phyloP scores from a whole-genome alignment of 2,329 filamentous ascomycete genomes.

The Davidsoniella australis region DNA sequence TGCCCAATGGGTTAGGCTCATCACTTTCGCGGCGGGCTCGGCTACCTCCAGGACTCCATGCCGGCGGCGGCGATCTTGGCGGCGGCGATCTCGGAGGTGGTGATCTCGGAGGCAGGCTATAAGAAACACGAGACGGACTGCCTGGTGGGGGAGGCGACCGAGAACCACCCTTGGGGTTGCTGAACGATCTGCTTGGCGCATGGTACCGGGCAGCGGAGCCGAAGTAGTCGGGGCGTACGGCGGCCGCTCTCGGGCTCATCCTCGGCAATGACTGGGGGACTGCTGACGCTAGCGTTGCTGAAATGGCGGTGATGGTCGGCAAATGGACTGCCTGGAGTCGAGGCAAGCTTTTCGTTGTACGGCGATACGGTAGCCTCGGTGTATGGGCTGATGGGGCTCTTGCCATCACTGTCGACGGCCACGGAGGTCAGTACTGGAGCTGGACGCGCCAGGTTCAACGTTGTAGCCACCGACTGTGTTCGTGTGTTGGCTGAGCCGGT shows the following conservation, averaged over 20 bases:
- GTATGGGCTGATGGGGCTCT: conserved; percentile 3
- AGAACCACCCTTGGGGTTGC: conserved; percentile 26
- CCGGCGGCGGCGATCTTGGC: conserved; percentile 5
- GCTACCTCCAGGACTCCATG: conserved; percentile 14
- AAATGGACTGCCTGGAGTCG: conserved; percentile 1
- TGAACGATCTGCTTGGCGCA: conserved; percentile 37
- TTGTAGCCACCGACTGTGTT: conserved; percentile 22
- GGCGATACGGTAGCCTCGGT: conserved; percentile 3
- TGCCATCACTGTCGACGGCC: neutral
- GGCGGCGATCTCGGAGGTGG: neutral
- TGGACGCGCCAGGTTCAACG: conserved; percentile 16
- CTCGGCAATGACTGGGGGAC: neutral
- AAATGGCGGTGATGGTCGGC: conserved; percentile 2
- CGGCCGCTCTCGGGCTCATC: conserved; percentile 20
- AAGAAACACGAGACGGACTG: conserved; percentile 1
- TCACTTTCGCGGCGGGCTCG: conserved; percentile 17
- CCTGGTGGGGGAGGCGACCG: neutral
- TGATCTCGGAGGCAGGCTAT: conserved; percentile 4
- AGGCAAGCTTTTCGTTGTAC: neutral
- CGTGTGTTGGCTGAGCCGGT: conserved; percentile 37
- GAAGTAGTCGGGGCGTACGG: conserved; percentile 38
- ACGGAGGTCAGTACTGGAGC: neutral
- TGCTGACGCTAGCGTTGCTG: neutral
- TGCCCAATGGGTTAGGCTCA: conserved; percentile 31
- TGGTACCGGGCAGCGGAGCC: conserved; percentile 37